Evolutionary conservation across 805 yeast genomes (phyloP), one percentile per base, ranked within the genome.

Genomic region (Candida hispaniensis): DNA sequence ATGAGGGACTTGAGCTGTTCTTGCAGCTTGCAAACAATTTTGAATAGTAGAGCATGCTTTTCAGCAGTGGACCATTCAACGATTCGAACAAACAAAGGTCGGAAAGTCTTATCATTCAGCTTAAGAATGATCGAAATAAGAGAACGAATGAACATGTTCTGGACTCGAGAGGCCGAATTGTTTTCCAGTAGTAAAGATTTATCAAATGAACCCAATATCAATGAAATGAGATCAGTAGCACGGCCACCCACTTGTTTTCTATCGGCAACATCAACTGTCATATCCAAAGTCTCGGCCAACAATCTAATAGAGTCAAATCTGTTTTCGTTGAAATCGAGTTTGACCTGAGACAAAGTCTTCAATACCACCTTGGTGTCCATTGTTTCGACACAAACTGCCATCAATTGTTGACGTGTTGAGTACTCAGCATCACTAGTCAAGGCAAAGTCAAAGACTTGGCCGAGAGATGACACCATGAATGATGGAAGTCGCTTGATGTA

Each of bases 51-150:
- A 26, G 69, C 57, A 39, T 76, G 60, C 50, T 93, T 67, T 49
- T 70, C 74, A 13, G 44, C 32, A 11, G 68, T 57, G 23, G 69
- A 67, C 98, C 98, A 91, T 54, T 85, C 73, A 8, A 79, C 85
- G 47, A 83, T 63, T 15, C 76, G 64, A 5, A 86, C 88, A 59
- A 91, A 91, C 51, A 82, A 63, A 12, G 98, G 98, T 52, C 96
- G 73, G 67, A 91, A 91, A 14, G 76, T 71, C 60, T 82, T 83
- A 55, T 91, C 98, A 54, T 91, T 91, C 59, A 91, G 69, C 58
- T 88, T 86, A 76, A 91, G 68, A 12, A 88, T 93, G 46, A 74
- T 76, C 14, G 64, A 63, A 44, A 88, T 72, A 13, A 80, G 86
- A 52, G 85, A 71, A 22, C 69, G 63, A 47, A 79, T 78, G 51